phyloP scores from a whole-genome alignment of 108 stramenopile species.

The Skeletonema marinoi region DNA sequence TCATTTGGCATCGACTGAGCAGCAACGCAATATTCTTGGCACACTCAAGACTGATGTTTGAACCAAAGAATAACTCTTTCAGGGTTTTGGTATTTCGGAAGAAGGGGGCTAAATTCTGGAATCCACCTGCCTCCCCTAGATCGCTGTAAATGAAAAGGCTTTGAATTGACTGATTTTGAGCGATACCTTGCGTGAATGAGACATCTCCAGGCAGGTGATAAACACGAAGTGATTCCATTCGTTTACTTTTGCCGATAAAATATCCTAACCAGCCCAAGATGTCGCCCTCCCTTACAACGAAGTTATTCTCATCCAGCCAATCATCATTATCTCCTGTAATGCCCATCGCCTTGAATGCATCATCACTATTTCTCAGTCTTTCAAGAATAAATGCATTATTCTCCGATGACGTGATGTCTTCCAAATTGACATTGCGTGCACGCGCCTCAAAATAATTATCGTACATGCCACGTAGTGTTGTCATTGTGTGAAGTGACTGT shows the following conservation, averaged over 20 bases:
- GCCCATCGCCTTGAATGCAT: too few species aligned
- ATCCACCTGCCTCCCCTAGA: not conserved
- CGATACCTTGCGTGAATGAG: not conserved
- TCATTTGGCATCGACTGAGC: not conserved
- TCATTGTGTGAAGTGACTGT: too few species aligned
- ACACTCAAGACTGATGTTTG: not conserved
- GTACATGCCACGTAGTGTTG: too few species aligned
- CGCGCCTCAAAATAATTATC: too few species aligned
- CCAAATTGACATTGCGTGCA: too few species aligned
- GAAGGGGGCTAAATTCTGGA: not conserved
- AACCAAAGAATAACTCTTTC: not conserved
- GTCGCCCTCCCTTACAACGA: too few species aligned
- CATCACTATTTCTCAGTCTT: too few species aligned
- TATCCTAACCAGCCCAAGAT: constrained; percentile 6
- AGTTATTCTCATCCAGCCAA: too few species aligned
- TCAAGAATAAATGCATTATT: too few species aligned
- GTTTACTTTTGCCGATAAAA: constrained; percentile 4
- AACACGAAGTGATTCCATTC: not conserved
- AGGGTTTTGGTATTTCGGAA: not conserved
- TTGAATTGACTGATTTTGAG: not conserved
- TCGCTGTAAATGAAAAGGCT: not conserved
- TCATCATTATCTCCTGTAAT: too few species aligned
- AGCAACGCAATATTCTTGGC: not conserved
- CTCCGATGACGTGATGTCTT: too few species aligned
- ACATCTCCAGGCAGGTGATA: too few species aligned